Conservation (phyloP, 495 filamentous ascomycete species). For the Melanomma pulvis-pyrius region DNA sequence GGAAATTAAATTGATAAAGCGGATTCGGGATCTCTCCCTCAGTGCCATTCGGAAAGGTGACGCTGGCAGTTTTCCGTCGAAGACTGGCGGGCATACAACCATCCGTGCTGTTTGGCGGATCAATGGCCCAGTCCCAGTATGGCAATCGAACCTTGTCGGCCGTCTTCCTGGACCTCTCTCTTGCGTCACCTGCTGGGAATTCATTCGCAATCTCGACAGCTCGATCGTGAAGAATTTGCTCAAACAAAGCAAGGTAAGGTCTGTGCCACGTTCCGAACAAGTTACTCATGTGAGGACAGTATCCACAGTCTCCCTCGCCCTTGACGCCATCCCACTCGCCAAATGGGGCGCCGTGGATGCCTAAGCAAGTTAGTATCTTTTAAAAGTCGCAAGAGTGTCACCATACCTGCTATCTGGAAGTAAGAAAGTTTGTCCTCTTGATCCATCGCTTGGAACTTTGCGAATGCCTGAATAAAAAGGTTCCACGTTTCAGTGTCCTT, state of each 20-base stretch:
- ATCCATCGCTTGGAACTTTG: conserved; percentile 34
- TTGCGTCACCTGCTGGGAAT: conserved; percentile 8
- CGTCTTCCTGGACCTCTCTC: background rate
- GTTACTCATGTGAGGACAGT: conserved; percentile 29
- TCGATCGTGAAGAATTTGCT: conserved; percentile 20
- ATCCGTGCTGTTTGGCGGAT: conserved; percentile 3
- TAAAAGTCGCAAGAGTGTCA: background rate
- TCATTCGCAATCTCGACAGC: conserved; percentile 25
- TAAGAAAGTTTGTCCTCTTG: conserved; percentile 38
- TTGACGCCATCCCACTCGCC: conserved; percentile 16
- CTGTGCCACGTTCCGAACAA: conserved; percentile 29
- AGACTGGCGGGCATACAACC: conserved; percentile 24
- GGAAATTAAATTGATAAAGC: conserved; percentile 23
- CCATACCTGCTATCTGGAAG: conserved; percentile 43
- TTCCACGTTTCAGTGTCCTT: conserved; percentile 41
- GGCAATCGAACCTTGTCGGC: conserved; percentile 27
- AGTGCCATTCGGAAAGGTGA: conserved; percentile 24
- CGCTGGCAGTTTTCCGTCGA: background rate
- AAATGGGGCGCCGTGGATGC: conserved; percentile 29
- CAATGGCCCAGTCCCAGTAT: conserved; percentile 34
- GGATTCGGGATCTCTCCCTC: conserved; percentile 22
- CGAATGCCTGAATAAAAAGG: conserved; percentile 40
- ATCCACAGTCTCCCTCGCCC: conserved; percentile 5
- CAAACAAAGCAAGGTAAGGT: conserved; percentile 25
- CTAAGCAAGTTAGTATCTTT: background rate